Evolutionary conservation across 345 rosid genomes (phyloP).

Genomic region (Lumnitzera littorea): DNA sequence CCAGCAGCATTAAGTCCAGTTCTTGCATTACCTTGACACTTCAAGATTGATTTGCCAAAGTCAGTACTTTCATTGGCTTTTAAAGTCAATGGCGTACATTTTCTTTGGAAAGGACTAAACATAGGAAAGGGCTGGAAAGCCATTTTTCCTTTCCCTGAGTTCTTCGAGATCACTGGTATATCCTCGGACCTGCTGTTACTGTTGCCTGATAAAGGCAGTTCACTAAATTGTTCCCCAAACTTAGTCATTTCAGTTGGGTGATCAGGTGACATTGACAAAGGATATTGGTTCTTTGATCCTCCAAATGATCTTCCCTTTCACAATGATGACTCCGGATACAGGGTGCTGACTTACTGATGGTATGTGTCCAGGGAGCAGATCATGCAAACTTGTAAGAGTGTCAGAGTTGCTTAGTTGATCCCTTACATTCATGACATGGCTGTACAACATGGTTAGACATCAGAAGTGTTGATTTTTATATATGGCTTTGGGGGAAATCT

Average conservation of each 20-base stretch:
- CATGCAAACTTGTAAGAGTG: constrained; percentile 41
- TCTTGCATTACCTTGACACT: background rate
- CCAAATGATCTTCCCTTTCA: constrained; percentile 12
- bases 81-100: constrained; percentile 7
- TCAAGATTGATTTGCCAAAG: background rate
- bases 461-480: constrained; percentile 1
- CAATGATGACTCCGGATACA: constrained; percentile 7
- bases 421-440: constrained; percentile 18
- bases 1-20: background rate
- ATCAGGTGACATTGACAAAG: constrained; percentile 11
- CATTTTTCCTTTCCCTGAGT: constrained; percentile 18
- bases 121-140: constrained; percentile 20
- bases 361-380: constrained; percentile 61
- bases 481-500: too few species aligned
- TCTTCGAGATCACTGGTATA: constrained; percentile 10
- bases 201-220: constrained; percentile 16
- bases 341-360: constrained; percentile 15
- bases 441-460: constrained; percentile 32
- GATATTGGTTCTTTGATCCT: constrained; percentile 5
- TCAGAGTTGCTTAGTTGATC: constrained; percentile 16
- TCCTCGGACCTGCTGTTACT: constrained; percentile 17
- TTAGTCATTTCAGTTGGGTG: constrained; percentile 8
- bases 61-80: constrained; percentile 6
- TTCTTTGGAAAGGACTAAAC: constrained; percentile 16
- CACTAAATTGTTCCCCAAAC: constrained; percentile 13